Evolutionary conservation across 2,329 filamentous ascomycete genomes (phyloP).

Genomic region (Calonectria naviculata): DNA sequence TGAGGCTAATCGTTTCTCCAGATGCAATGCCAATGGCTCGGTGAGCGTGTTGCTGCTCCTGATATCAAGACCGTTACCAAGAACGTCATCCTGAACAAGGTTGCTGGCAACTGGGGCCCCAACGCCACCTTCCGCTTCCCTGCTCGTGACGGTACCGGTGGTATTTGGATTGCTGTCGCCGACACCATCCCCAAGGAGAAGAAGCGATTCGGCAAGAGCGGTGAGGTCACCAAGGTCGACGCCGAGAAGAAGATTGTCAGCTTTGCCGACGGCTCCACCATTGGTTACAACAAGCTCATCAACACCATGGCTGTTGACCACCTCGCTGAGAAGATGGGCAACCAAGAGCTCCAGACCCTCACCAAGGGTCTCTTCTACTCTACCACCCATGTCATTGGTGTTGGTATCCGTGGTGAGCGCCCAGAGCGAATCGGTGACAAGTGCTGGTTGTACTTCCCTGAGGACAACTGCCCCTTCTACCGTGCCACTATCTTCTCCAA

Average conservation of each 20-base stretch:
- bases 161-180: slow-evolving; percentile 98
- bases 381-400: slow-evolving; percentile 95
- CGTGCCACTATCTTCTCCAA: slow-evolving; percentile 99
- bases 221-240: slow-evolving; percentile 87
- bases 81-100: slow-evolving; percentile 97
- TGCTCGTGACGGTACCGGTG: slow-evolving; percentile 92
- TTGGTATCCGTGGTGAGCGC: slow-evolving; percentile 90
- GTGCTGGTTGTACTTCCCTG: slow-evolving; percentile 99
- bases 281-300: slow-evolving; percentile 92
- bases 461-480: slow-evolving; percentile 99
- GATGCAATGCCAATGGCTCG: slow-evolving; percentile 99
- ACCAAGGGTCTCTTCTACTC: slow-evolving; percentile 97
- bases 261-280: slow-evolving; percentile 84
- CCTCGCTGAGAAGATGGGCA: slow-evolving; percentile 87
- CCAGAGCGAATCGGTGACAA: slow-evolving; percentile 98
- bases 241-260: slow-evolving; percentile 85
- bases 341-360: slow-evolving; percentile 83
- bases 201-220: slow-evolving; percentile 87
- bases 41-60: slow-evolving; percentile 96
- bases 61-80: slow-evolving; percentile 93
- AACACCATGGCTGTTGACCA: slow-evolving; percentile 97
- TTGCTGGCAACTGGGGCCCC: slow-evolving; percentile 96
- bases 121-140: slow-evolving; percentile 99
- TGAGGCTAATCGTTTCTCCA: slow-evolving; percentile 49
- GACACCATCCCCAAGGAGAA: slow-evolving; percentile 94